Conservation (phyloP, 208 protist genomes). For the Wallacemonas sp. region DNA sequence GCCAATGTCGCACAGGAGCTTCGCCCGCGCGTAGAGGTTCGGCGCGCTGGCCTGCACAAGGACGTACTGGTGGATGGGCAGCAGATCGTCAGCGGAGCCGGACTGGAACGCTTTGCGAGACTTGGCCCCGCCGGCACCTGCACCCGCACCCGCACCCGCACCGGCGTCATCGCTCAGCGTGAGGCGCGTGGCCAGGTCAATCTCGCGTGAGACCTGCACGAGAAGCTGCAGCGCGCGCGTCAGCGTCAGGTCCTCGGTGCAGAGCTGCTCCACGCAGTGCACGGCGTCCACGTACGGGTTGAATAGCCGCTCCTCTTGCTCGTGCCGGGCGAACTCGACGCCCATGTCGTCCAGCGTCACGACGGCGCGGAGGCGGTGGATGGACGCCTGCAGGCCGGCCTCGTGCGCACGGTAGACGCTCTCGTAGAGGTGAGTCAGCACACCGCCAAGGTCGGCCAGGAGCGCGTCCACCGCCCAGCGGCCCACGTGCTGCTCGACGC, state of each 20-base stretch:
- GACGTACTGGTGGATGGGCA: conserved; percentile 89
- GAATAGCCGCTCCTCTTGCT: conserved; percentile 65
- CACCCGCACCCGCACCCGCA: neutral
- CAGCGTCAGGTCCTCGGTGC: conserved; percentile 32
- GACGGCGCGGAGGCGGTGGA: conserved; percentile 48
- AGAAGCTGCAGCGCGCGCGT: conserved; percentile 66
- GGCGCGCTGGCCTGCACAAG: conserved; percentile 55
- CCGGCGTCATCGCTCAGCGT: conserved; percentile 31
- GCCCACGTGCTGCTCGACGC: conserved; percentile 46
- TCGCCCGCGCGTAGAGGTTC: conserved; percentile 61
- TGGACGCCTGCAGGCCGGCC: conserved; percentile 30
- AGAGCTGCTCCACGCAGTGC: conserved; percentile 70
- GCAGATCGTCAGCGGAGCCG: conserved; percentile 81
- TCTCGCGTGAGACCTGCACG: conserved; percentile 77
- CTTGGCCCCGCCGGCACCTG: neutral
- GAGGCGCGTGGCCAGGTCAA: conserved; percentile 74
- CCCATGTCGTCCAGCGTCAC: conserved; percentile 83
- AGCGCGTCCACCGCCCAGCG: conserved; percentile 71
- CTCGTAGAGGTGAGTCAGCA: conserved; percentile 75
- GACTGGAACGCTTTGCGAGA: conserved; percentile 18
- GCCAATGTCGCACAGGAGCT: conserved; percentile 71
- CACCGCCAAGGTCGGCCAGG: conserved; percentile 49
- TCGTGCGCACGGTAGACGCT: conserved; percentile 63
- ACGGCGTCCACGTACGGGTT: conserved; percentile 85
- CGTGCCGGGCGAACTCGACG: conserved; percentile 67